Evolutionary conservation across 2,329 filamentous ascomycete genomes (phyloP), one percentile per base, ranked within the genome.

Genomic region (Acrodontium crateriforme): DNA sequence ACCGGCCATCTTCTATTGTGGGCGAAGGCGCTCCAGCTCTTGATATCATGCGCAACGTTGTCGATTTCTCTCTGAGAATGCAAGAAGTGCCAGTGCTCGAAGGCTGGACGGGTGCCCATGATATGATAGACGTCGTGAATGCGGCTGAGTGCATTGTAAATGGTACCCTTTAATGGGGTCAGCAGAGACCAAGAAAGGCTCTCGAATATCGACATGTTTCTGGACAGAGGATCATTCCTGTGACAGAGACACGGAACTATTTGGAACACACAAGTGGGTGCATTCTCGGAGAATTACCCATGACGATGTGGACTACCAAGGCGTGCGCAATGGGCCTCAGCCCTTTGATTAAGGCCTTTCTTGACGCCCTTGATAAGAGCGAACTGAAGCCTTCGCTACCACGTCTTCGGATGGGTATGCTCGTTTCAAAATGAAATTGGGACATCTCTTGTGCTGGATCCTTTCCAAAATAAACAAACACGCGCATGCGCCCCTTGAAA

Each of bases 1-100:
- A 30, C 12, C 28, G 28, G 4, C 28, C 20, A 10, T 30, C 28
- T 4, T 24, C 20, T 11, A 25, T 30, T 15, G 25, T 18, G n/a
- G 19, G 28, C n/a, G 8, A 10, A 9, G 28, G 20, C 4, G 12
- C 20, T 15, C 12, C 28, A 5, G 8, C 12, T 13, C 9, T 25
- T 6, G 28, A 30, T n/a, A 14, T 14, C 12, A n/a, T 25, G 3
- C 12, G 25, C 13, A 18, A 14, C 17, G 10, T 30, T 14, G 9
- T 30, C 3, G 6, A 16, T 10, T 25, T 24, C 15, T 6, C 20
- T 10, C 11, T 11, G 6, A 9, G 6, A 4, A 25, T 30, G 20
- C 7, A 25, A 10, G 28, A 15, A 9, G 21, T 30, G 7, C 28
- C 28, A 6, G 8, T 9, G 9, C 14, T 25, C 6, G 12, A 25